Evolutionary conservation across 2,329 filamentous ascomycete species (phyloP).

Genomic region (Ceratocystis cubensis): DNA sequence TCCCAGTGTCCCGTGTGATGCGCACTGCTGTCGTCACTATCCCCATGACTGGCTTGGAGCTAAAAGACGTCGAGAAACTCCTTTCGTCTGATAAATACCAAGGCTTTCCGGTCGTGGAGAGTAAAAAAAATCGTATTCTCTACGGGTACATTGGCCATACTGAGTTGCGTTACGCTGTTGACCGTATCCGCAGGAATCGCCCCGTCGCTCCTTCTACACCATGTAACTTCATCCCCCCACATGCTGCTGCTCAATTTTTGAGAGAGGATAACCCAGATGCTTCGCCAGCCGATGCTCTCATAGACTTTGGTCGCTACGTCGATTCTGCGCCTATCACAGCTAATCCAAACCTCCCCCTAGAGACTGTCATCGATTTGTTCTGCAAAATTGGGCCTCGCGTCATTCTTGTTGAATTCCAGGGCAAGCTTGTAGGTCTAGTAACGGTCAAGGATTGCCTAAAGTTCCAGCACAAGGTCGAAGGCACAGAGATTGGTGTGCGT

Average conservation of each 20-base stretch:
- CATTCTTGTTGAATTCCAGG: constrained; percentile 83
- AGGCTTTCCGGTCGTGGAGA: constrained; percentile 83
- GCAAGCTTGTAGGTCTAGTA: constrained; percentile 69
- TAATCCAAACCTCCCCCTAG: constrained; percentile 79
- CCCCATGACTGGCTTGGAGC: constrained; percentile 57
- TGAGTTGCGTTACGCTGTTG: constrained; percentile 81
- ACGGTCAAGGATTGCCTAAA: constrained; percentile 96
- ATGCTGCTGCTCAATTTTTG: constrained; percentile 1
- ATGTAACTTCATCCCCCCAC: constrained; percentile 51
- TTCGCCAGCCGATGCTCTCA: constrained; percentile 38
- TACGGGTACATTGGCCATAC: constrained; percentile 88
- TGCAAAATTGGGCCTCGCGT: constrained; percentile 93
- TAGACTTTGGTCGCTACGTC: constrained; percentile 80
- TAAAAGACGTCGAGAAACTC: constrained; percentile 65
- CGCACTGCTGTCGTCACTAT: constrained; percentile 62
- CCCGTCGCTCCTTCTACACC: constrained; percentile 52
- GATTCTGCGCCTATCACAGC: constrained; percentile 82
- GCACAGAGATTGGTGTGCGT: constrained; percentile 53
- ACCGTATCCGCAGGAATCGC: constrained; percentile 61
- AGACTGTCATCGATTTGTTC: constrained; percentile 98
- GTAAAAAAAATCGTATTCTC: constrained; percentile 55
- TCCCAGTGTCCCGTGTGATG: constrained; percentile 87
- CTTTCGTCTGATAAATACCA: constrained; percentile 71
- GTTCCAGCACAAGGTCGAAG: constrained; percentile 94
- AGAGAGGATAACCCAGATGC: neutral